Conservation (phyloP, 1,139 yeast genomes). For the Hyphopichia burtonii region DNA sequence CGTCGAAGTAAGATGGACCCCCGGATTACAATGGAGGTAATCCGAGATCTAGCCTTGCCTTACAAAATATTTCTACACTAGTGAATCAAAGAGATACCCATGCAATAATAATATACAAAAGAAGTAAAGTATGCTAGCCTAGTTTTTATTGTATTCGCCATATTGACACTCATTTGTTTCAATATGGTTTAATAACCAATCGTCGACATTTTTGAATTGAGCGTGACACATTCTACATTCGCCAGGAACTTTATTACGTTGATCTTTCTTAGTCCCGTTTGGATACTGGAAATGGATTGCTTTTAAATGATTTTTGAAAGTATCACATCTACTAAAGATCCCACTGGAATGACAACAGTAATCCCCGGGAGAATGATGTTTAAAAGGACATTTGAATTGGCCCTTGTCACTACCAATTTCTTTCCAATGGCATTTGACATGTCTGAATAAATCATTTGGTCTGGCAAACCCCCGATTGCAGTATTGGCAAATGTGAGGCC, state of each 20-base stretch:
- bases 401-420: slow-evolving; percentile 55
- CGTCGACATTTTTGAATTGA: slow-evolving; percentile 66
- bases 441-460: slow-evolving; percentile 82
- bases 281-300: slow-evolving; percentile 92
- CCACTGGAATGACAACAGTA: slow-evolving; percentile 78
- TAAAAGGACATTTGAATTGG: slow-evolving; percentile 48
- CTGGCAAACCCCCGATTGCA: slow-evolving; percentile 87
- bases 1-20: too few relatives aligned
- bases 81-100: too few relatives aligned
- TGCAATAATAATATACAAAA: background rate
- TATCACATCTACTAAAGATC: slow-evolving; percentile 83
- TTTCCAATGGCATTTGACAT: slow-evolving; percentile 80
- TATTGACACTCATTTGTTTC: slow-evolving; percentile 50
- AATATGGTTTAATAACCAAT: slow-evolving; percentile 75
- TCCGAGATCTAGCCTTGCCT: too few relatives aligned
- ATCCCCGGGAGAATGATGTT: slow-evolving; percentile 25
- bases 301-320: slow-evolving; percentile 85
- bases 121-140: too few relatives aligned
- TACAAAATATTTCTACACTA: too few relatives aligned
- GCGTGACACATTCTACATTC: slow-evolving; percentile 74
- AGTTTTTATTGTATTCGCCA: background rate
- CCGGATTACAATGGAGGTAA: too few relatives aligned
- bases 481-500: slow-evolving; percentile 76
- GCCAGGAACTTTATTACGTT: slow-evolving; percentile 67
- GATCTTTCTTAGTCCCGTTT: slow-evolving; percentile 77